Conservation (phyloP, 345 rosid genomes). For the Salix suchowensis region DNA sequence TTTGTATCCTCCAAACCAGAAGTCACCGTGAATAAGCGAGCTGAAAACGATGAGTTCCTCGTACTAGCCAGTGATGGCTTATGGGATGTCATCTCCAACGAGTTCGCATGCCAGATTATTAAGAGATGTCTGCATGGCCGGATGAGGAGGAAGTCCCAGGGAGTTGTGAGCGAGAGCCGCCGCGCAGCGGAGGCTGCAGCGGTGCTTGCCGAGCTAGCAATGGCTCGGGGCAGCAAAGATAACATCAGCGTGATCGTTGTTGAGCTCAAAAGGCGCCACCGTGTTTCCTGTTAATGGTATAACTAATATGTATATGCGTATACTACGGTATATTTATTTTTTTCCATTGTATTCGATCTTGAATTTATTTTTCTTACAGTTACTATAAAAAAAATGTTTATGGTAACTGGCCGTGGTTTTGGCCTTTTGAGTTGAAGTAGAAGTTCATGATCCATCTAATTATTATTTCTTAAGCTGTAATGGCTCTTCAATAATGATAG, state of each 20-base stretch:
- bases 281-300: not conserved
- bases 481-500: too few relatives aligned
- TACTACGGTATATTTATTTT: not conserved
- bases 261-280: slow-evolving; percentile 31
- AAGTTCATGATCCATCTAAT: not conserved
- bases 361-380: not conserved
- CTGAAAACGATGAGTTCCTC: slow-evolving; percentile 51
- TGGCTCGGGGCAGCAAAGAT: slow-evolving; percentile 38
- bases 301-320: not conserved
- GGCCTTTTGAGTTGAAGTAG: not conserved
- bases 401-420: not conserved
- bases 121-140: slow-evolving; percentile 45
- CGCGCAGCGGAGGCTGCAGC: slow-evolving; percentile 32
- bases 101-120: slow-evolving; percentile 55
- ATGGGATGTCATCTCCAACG: slow-evolving; percentile 69
- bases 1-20: slow-evolving; percentile 53
- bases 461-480: too few relatives aligned
- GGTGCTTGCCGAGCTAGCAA: slow-evolving; percentile 29
- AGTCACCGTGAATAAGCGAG: slow-evolving; percentile 36
- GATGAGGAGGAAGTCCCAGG: slow-evolving; percentile 24
- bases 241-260: slow-evolving; percentile 43
- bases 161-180: slow-evolving; percentile 9
- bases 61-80: slow-evolving; percentile 75
- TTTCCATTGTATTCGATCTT: not conserved
- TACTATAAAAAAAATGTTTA: too few relatives aligned